Percentiles rank a stretch among this genome's conserved stretches.
Evolutionary conservation across 2,329 filamentous ascomycete genomes (phyloP).

Genomic region (Verruconis gallopava): DNA sequence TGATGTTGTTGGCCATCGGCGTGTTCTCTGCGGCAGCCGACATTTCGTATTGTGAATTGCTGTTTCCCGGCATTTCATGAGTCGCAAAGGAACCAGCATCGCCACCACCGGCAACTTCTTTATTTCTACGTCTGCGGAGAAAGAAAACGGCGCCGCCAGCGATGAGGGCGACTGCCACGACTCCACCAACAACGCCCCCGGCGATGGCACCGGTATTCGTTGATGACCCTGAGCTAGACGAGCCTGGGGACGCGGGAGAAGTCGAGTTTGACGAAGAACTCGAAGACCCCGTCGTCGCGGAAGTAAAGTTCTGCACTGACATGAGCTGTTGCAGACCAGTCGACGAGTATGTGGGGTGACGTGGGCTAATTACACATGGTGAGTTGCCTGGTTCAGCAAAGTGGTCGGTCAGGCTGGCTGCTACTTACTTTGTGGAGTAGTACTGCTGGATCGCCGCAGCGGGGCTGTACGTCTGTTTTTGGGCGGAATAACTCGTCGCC

Average conservation of each 20-base stretch:
- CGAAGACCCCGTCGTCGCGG: neutral
- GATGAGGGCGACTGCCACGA: neutral
- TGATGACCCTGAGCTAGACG: neutral
- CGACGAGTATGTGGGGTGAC: too few relatives aligned
- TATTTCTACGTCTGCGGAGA: neutral
- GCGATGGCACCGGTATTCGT: constrained; percentile 5
- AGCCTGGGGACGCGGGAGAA: neutral
- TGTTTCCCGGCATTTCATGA: too few relatives aligned
- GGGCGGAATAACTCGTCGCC: neutral
- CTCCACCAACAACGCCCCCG: constrained; percentile 1
- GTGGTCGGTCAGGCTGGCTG: too few relatives aligned
- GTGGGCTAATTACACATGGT: too few relatives aligned
- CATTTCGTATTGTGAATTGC: neutral
- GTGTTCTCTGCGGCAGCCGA: neutral
- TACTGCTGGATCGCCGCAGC: neutral
- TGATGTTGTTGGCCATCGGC: neutral
- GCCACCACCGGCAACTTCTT: neutral
- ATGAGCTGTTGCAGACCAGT: neutral
- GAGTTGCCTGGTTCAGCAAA: too few relatives aligned
- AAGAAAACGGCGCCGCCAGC: neutral
- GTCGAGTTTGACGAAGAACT: neutral
- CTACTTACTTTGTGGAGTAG: neutral
- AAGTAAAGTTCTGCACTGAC: neutral
- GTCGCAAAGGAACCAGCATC: too few relatives aligned
- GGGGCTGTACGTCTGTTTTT: neutral